Percentiles rank a stretch among this genome's conserved stretches.
Conservation (phyloP, 148 eudicot species). For the Dysphania ambrosioides region DNA sequence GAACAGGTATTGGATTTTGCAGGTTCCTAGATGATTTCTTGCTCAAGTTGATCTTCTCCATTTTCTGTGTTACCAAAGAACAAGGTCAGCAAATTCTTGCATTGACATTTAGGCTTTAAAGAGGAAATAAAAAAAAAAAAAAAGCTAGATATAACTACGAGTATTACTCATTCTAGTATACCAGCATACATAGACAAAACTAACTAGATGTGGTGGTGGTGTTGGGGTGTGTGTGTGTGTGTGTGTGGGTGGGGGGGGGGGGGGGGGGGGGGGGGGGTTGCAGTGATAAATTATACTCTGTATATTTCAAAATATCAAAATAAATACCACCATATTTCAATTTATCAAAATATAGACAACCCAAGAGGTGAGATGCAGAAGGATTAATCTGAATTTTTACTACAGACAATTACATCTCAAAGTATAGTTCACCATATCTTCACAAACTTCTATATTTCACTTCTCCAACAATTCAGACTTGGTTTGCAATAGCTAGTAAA, state of each 20-base stretch:
- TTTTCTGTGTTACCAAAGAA: conserved; percentile 58
- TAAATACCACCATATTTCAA: too few species aligned
- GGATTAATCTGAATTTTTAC: not conserved
- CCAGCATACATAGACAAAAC: not conserved
- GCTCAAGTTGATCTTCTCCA: conserved; percentile 63
- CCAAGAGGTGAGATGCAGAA: not conserved
- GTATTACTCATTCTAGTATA: too few species aligned
- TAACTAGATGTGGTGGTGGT: not conserved
- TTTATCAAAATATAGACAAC: too few species aligned
- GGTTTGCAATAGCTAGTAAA: not conserved
- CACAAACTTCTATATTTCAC: too few species aligned
- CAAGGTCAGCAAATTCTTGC: conserved; percentile 8
- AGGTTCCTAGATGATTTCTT: conserved; percentile 55
- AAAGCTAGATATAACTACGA: not conserved
- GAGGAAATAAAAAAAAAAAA: not conserved
- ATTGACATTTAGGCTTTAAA: not conserved
- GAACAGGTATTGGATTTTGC: conserved; percentile 64
- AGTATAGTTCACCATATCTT: too few species aligned
- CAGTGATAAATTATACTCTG: too few species aligned
- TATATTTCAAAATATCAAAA: too few species aligned
- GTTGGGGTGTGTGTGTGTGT: too few species aligned
- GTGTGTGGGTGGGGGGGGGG: too few species aligned
- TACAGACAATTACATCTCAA: not conserved
- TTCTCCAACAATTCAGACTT: not conserved
- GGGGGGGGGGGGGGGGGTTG: too few species aligned